A percentile compares a stretch with the other conserved stretches of the same genome.
These are phyloP conservation scores for Blechomonas ayalai DNA, from an alignment of 208 protist species.

Conservation along the genomic window DNA sequence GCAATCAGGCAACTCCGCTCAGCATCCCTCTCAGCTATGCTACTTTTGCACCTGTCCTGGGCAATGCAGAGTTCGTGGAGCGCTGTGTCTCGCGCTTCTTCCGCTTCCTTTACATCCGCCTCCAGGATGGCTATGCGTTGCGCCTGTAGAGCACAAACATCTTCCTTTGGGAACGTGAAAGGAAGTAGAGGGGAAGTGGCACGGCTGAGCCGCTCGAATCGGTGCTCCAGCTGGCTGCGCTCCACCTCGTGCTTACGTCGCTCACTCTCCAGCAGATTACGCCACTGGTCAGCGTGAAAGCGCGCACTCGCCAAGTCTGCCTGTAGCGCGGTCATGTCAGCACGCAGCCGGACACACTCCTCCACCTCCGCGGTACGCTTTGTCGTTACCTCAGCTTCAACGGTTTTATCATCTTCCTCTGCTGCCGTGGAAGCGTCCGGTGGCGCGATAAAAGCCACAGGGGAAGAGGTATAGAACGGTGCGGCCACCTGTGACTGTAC, in stretches of 20 bases:
- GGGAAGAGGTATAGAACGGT: not conserved
- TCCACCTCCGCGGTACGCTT: not conserved
- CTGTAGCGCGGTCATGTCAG: too few relatives aligned
- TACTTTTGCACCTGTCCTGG: not conserved
- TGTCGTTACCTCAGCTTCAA: not conserved
- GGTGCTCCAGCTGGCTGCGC: conserved; percentile 19
- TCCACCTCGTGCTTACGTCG: conserved; percentile 21
- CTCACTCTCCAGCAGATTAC: conserved; percentile 18
- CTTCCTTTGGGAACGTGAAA: not conserved
- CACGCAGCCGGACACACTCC: too few relatives aligned
- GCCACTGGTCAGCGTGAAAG: conserved; percentile 24
- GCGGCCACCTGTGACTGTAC: not conserved
- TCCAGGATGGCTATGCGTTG: not conserved
- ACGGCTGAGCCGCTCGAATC: not conserved
- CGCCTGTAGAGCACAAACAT: not conserved
- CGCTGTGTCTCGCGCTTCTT: not conserved
- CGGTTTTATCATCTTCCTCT: not conserved
- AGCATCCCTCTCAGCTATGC: not conserved
- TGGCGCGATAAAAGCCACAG: not conserved
- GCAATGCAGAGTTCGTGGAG: not conserved
- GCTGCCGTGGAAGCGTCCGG: not conserved
- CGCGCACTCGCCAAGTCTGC: conserved; percentile 15
- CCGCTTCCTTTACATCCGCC: conserved; percentile 1
- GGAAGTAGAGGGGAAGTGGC: not conserved
- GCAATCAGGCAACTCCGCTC: not conserved